A percentile compares a stretch with the other conserved stretches of the same genome.
Evolutionary conservation across 768 basidiomycete species (phyloP).

Genomic region (Tubosaeta brunneosetosa): DNA sequence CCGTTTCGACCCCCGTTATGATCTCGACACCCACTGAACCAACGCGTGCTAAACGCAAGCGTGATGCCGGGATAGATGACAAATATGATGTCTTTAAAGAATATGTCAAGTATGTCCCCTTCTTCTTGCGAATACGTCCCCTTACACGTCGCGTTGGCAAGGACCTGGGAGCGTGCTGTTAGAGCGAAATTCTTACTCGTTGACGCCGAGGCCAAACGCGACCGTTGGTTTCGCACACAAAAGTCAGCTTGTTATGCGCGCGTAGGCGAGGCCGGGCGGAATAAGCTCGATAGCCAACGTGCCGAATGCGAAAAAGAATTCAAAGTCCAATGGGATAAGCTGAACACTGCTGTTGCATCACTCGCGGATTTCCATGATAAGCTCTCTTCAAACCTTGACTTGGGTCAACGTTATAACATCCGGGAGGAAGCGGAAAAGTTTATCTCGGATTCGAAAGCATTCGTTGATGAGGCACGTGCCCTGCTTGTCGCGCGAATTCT

Average conservation of each 20-base stretch:
- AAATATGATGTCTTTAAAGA: slow-evolving; percentile 25
- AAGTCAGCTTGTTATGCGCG: slow-evolving; percentile 28
- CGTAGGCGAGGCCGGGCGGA: slow-evolving; percentile 28
- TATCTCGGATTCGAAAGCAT: slow-evolving; percentile 23
- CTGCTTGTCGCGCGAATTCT: slow-evolving; percentile 22
- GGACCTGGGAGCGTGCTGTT: slow-evolving; percentile 29
- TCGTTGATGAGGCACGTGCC: slow-evolving; percentile 21
- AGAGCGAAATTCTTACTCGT: slow-evolving; percentile 21
- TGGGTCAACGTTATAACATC: slow-evolving; percentile 27
- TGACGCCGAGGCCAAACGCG: slow-evolving; percentile 28
- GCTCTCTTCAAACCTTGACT: slow-evolving; percentile 20
- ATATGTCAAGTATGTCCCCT: slow-evolving; percentile 25
- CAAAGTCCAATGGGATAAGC: slow-evolving; percentile 20
- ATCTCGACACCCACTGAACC: slow-evolving; percentile 14
- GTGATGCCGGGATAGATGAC: slow-evolving; percentile 16
- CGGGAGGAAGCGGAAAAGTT: slow-evolving; percentile 18
- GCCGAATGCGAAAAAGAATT: slow-evolving; percentile 25
- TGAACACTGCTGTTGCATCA: slow-evolving; percentile 20
- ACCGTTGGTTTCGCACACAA: slow-evolving; percentile 28
- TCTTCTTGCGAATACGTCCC: background rate
- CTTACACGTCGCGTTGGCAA: slow-evolving; percentile 8
- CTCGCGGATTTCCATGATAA: slow-evolving; percentile 22
- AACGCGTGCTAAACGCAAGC: slow-evolving; percentile 25
- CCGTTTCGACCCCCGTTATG: slow-evolving; percentile 11
- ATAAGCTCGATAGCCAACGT: slow-evolving; percentile 27